Conservation (phyloP, 108 stramenopile species). For the Cyclostephanos invisitatus region DNA sequence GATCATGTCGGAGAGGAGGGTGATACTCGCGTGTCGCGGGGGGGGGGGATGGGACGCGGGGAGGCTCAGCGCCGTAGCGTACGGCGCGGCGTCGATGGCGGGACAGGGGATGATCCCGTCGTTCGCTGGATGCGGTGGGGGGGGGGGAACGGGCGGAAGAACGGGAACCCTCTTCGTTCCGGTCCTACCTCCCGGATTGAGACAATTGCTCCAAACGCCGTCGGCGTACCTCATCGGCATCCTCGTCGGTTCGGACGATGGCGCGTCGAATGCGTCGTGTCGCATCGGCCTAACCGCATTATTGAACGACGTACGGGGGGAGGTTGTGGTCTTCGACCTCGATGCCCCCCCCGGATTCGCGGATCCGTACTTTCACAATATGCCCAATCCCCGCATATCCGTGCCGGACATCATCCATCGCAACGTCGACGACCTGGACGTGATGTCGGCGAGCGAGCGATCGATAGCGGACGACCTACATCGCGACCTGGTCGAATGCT, state of each 20-base stretch:
- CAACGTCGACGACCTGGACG: conserved; percentile 30
- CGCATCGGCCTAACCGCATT: conserved; percentile 25
- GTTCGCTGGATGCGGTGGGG: conserved; percentile 7
- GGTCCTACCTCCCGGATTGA: conserved; percentile 50
- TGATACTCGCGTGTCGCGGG: conserved; percentile 42
- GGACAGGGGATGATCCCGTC: conserved; percentile 51
- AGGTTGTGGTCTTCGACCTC: conserved; percentile 50
- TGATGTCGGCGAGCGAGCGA: conserved; percentile 13
- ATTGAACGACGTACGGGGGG: conserved; percentile 18
- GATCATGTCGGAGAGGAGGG: conserved; percentile 40
- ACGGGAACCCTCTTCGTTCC: conserved; percentile 38
- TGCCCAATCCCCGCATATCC: conserved; percentile 24
- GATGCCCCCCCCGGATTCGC: conserved; percentile 30
- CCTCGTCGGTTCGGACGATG: neutral
- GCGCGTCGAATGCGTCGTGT: conserved; percentile 5
- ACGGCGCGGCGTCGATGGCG: conserved; percentile 49
- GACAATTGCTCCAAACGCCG: conserved; percentile 26
- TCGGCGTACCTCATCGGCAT: conserved; percentile 56
- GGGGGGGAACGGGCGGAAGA: too few species aligned
- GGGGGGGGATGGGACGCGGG: conserved; percentile 5
- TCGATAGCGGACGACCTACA: conserved; percentile 38
- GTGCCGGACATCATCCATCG: conserved; percentile 48
- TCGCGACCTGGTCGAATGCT: conserved; percentile 35
- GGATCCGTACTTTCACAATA: conserved; percentile 38
- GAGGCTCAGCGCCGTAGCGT: conserved; percentile 41